Percentiles rank a stretch among this genome's conserved stretches.
phyloP scores from a whole-genome alignment of 2,329 filamentous ascomycete genomes.

The Diaporthe citriasiana region DNA sequence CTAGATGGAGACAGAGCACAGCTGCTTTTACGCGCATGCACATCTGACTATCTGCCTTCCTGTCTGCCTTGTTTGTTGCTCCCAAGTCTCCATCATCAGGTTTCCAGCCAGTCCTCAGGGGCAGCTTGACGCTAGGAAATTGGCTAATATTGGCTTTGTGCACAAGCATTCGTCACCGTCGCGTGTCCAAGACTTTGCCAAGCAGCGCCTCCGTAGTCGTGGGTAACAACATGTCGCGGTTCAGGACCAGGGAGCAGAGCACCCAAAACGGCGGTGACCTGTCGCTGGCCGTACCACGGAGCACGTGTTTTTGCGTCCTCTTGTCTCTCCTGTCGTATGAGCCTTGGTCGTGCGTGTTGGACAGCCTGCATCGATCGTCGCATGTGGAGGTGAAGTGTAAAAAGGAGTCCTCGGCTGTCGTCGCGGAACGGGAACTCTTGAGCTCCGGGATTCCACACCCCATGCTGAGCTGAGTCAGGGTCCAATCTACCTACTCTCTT shows the following conservation, averaged over 20 bases:
- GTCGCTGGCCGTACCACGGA: background rate
- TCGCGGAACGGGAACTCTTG: background rate
- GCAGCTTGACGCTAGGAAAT: slow-evolving; percentile 17
- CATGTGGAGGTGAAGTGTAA: slow-evolving; percentile 23
- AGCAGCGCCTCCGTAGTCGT: slow-evolving; percentile 26
- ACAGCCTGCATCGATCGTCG: background rate
- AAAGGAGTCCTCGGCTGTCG: background rate
- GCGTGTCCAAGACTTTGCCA: slow-evolving; percentile 36
- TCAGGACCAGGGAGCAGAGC: background rate
- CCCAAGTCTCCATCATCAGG: background rate
- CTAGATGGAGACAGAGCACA: background rate
- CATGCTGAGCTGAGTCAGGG: background rate
- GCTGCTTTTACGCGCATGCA: background rate
- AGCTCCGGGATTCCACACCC: background rate
- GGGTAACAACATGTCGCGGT: slow-evolving; percentile 8
- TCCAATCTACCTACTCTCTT: background rate
- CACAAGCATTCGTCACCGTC: slow-evolving; percentile 30
- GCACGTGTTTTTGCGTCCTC: slow-evolving; percentile 10
- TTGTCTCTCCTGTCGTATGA: slow-evolving; percentile 23
- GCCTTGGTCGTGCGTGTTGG: background rate
- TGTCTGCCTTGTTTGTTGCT: slow-evolving; percentile 17
- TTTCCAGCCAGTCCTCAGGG: slow-evolving; percentile 29
- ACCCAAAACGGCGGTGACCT: slow-evolving; percentile 17
- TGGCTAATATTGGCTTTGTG: slow-evolving; percentile 28
- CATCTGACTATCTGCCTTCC: background rate